Conservation (phyloP, 345 rosid genomes). For the Salix caprea region DNA sequence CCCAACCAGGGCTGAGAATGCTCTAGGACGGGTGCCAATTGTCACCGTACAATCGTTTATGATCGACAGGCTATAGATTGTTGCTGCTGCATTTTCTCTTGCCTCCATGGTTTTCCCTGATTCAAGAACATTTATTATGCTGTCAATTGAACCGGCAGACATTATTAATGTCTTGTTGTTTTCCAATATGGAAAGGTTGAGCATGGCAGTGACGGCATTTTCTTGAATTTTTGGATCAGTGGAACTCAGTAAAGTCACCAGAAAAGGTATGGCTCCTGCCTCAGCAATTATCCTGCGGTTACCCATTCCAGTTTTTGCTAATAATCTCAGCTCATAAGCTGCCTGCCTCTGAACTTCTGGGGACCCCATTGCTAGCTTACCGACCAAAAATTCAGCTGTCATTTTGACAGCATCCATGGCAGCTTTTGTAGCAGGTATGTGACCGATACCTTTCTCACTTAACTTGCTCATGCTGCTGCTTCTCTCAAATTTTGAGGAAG, state of each 20-base stretch:
- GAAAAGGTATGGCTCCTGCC: conserved; percentile 68
- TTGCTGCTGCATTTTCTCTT: conserved; percentile 66
- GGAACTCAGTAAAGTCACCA: conserved; percentile 45
- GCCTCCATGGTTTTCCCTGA: conserved; percentile 61
- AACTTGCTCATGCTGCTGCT: conserved; percentile 25
- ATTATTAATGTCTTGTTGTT: conserved; percentile 60
- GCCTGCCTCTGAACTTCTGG: conserved; percentile 56
- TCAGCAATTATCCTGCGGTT: conserved; percentile 54
- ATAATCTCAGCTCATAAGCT: conserved; percentile 60
- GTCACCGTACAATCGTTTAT: conserved; percentile 47
- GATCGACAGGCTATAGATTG: conserved; percentile 62
- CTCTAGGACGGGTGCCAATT: conserved; percentile 45
- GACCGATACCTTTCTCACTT: conserved; percentile 37
- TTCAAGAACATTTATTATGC: conserved; percentile 47
- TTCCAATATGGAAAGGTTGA: conserved; percentile 56
- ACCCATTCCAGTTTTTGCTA: conserved; percentile 66
- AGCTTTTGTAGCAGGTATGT: conserved; percentile 46
- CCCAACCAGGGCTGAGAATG: conserved; percentile 44
- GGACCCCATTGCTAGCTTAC: conserved; percentile 68
- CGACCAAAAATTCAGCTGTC: conserved; percentile 70
- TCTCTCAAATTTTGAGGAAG: conserved; percentile 29
- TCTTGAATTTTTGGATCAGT: conserved; percentile 57
- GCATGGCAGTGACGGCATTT: conserved; percentile 62
- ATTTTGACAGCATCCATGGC: conserved; percentile 50
- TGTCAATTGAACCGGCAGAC: conserved; percentile 64